These are phyloP conservation scores for Arabis hirsuta DNA, from an alignment of 345 rosid genomes.

Conservation along the genomic window DNA sequence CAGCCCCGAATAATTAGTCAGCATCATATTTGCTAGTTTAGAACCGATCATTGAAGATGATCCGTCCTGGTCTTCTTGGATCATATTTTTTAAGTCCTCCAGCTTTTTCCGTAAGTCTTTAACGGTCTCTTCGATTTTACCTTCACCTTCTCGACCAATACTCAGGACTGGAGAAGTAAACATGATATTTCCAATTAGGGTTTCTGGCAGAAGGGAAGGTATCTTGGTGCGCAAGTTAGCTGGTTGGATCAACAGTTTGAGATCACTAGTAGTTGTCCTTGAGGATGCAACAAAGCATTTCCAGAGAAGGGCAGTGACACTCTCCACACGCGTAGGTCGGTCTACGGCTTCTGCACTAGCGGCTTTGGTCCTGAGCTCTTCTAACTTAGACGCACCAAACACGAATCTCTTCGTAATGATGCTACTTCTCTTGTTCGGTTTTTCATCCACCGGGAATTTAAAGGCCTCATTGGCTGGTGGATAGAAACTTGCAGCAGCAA, in stretches of 20 bases:
- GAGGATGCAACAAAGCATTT: slow-evolving; percentile 27
- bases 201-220: slow-evolving; percentile 27
- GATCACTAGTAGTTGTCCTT: not conserved
- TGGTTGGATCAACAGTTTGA: slow-evolving; percentile 27
- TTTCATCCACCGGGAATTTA: not conserved
- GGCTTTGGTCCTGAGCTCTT: slow-evolving; percentile 36
- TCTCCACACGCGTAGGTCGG: slow-evolving; percentile 43
- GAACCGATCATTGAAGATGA: slow-evolving; percentile 9
- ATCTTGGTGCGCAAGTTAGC: slow-evolving; percentile 45
- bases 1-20: slow-evolving; percentile 4
- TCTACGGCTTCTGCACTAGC: not conserved
- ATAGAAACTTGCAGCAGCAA: slow-evolving; percentile 19
- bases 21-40: slow-evolving; percentile 25
- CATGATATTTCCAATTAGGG: slow-evolving; percentile 42
- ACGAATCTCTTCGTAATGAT: slow-evolving; percentile 36
- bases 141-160: slow-evolving; percentile 12
- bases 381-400: slow-evolving; percentile 21
- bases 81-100: not conserved
- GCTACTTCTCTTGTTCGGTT: slow-evolving; percentile 4
- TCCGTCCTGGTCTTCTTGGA: not conserved
- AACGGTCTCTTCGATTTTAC: not conserved
- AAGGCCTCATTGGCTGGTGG: slow-evolving; percentile 36
- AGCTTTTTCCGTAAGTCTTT: not conserved
- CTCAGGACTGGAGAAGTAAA: slow-evolving; percentile 16
- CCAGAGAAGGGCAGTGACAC: slow-evolving; percentile 40